Percentiles rank a stretch among this genome's conserved stretches.
Evolutionary conservation across 352 stramenopile species (phyloP).

Genomic region (Phytophthora melonis): DNA sequence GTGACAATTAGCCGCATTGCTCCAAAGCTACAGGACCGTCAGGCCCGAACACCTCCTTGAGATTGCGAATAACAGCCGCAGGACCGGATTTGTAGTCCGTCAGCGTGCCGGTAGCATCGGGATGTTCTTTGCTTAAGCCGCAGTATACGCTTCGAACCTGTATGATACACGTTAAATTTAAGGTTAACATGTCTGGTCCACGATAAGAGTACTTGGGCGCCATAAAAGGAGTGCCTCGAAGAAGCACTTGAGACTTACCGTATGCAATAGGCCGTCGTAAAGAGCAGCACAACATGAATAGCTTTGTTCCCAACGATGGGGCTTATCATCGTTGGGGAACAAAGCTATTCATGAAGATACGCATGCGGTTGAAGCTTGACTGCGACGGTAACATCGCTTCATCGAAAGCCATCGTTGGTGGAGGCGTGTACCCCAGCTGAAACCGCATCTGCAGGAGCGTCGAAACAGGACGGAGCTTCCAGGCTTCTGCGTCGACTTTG

Average conservation of each 20-base stretch:
- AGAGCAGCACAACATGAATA: too few relatives aligned
- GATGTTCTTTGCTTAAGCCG: slow-evolving; percentile 8
- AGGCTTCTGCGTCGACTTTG: not conserved
- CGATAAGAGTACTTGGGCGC: not conserved
- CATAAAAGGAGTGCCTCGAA: not conserved
- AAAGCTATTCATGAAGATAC: too few relatives aligned
- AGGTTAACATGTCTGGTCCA: not conserved
- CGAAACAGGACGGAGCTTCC: slow-evolving; percentile 5
- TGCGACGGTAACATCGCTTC: too few relatives aligned
- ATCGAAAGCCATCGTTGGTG: too few relatives aligned
- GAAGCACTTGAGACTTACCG: too few relatives aligned
- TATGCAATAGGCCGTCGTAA: too few relatives aligned
- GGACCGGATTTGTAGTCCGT: not conserved
- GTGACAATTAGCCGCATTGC: slow-evolving; percentile 5
- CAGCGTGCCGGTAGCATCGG: not conserved
- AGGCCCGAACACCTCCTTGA: not conserved
- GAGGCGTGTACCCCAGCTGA: too few relatives aligned
- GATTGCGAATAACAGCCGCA: not conserved
- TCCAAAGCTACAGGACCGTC: not conserved
- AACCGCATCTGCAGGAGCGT: too few relatives aligned
- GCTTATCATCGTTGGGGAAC: too few relatives aligned
- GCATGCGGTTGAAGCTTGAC: too few relatives aligned
- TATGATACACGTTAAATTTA: not conserved
- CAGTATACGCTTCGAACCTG: slow-evolving; percentile 2
- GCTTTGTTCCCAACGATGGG: too few relatives aligned